These are phyloP conservation scores for Cucurbitaria berberidis DNA, from an alignment of 2,329 filamentous ascomycete species.

Conservation along the genomic window DNA sequence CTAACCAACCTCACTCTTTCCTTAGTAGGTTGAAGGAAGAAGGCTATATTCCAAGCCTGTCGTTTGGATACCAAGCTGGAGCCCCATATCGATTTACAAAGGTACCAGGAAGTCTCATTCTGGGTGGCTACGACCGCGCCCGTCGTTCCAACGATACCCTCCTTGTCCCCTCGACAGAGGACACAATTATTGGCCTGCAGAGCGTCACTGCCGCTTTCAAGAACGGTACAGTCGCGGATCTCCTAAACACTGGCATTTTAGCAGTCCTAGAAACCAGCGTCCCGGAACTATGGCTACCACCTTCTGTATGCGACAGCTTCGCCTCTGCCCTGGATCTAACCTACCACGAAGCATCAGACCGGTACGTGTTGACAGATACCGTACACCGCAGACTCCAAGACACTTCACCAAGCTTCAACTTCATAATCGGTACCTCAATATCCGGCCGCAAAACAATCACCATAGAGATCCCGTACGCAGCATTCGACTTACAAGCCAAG, in stretches of 20 bases:
- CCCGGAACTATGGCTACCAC: slow-evolving; percentile 45
- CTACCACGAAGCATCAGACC: slow-evolving; percentile 29
- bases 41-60: background rate
- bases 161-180: slow-evolving; percentile 17
- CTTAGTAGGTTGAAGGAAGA: slow-evolving; percentile 55
- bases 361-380: slow-evolving; percentile 40
- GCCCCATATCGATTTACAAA: slow-evolving; percentile 1
- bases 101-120: slow-evolving; percentile 18
- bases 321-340: slow-evolving; percentile 42
- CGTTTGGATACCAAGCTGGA: background rate
- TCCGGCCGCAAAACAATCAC: slow-evolving; percentile 33
- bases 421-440: slow-evolving; percentile 12
- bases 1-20: slow-evolving; percentile 60
- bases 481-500: slow-evolving; percentile 52
- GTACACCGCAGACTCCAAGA: slow-evolving; percentile 29
- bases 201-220: slow-evolving; percentile 22
- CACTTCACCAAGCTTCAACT: slow-evolving; percentile 40
- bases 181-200: slow-evolving; percentile 19
- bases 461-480: slow-evolving; percentile 52
- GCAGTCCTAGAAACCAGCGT: slow-evolving; percentile 62
- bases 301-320: slow-evolving; percentile 38
- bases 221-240: slow-evolving; percentile 31
- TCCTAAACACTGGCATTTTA: slow-evolving; percentile 28
- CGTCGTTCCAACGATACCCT: slow-evolving; percentile 26
- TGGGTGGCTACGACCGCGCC: slow-evolving; percentile 22